Conservation (phyloP, 2,329 filamentous ascomycete genomes). For the Nigrograna mackinnonii region DNA sequence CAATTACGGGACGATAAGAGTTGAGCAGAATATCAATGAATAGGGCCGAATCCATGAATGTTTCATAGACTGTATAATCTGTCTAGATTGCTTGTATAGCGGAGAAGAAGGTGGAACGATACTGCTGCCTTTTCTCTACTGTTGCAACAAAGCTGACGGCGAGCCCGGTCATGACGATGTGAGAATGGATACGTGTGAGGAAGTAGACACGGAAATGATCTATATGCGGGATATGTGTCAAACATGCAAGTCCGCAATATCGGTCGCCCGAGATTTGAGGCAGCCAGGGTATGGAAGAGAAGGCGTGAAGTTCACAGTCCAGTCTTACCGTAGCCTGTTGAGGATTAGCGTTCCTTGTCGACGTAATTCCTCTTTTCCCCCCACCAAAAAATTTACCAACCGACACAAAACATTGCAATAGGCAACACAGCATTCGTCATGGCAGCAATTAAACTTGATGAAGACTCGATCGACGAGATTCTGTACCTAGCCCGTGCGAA, state of each 20-base stretch:
- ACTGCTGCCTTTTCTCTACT: background rate
- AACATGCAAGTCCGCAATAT: background rate
- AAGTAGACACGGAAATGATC: background rate
- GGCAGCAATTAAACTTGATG: slow-evolving; percentile 36
- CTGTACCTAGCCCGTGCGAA: slow-evolving; percentile 83
- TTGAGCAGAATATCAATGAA: background rate
- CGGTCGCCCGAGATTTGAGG: background rate
- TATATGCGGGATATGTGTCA: background rate
- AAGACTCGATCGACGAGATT: slow-evolving; percentile 88
- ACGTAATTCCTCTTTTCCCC: slow-evolving; percentile 10
- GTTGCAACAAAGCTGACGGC: background rate
- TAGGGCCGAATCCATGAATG: background rate
- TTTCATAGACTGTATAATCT: slow-evolving; percentile 3
- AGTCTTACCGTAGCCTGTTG: background rate
- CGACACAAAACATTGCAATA: slow-evolving; percentile 1
- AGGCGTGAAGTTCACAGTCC: background rate
- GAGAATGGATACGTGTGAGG: background rate
- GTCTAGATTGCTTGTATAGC: background rate
- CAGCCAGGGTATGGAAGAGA: background rate
- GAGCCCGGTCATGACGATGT: background rate
- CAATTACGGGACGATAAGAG: slow-evolving; percentile 8
- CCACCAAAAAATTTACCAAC: slow-evolving; percentile 17
- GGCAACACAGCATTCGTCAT: slow-evolving; percentile 12
- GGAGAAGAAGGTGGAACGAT: background rate
- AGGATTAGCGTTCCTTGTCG: background rate